Base-by-base conservation (phyloP, 2,329 filamentous ascomycete species). In the Fusarium compactum region DNA sequence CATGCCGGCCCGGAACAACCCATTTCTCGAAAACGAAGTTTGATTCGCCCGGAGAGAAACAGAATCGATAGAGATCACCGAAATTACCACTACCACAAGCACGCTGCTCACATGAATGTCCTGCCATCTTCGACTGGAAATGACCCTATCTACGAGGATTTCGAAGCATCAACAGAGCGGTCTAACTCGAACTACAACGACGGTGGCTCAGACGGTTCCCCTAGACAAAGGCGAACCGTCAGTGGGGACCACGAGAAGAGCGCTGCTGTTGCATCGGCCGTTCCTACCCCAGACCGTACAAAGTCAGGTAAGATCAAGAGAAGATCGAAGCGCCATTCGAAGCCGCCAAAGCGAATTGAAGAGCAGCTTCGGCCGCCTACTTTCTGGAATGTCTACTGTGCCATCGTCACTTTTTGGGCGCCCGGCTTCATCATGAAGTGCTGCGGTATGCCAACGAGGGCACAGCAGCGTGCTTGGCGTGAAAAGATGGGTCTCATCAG, bases 401-500 rank as follows among this genome's bases (percentile, higher is more conserved):
- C 92, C 50, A 89, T 97, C 69, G 83, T 99, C 71, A 99, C 96
- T 0, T 98, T 98, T 77, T 98, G 96, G 95, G 92, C 90, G 62
- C 96, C 96, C 1, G 91, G 94, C 78, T 92, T 95, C 67, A 82
- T 98, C 29, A 84, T 99, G 58, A 89, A 87, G 71, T 97, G 93
- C 81, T 96, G 94, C 76, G 94, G 95, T 41, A 97, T 92, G 85
- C 89, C 90, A 10, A 87, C 92, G 47, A 96, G 92, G 80, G 94
- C 91, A 18, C 94, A 98, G 80, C 92, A 94, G 78, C 89, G 94
- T 76, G 96, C 96, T 4, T 99, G 96, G 96, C 89, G 96, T 72
- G 96, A 99, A 79, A 99, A 99, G 86, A 97, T 99, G 85, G 96
- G 96, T 4, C 83, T 99, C 62, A 93, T 98, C 82, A 97, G 95